These are phyloP conservation scores for Curvularia eragrostidis DNA, from an alignment of 2,329 filamentous ascomycete genomes.

Conservation along the genomic window DNA sequence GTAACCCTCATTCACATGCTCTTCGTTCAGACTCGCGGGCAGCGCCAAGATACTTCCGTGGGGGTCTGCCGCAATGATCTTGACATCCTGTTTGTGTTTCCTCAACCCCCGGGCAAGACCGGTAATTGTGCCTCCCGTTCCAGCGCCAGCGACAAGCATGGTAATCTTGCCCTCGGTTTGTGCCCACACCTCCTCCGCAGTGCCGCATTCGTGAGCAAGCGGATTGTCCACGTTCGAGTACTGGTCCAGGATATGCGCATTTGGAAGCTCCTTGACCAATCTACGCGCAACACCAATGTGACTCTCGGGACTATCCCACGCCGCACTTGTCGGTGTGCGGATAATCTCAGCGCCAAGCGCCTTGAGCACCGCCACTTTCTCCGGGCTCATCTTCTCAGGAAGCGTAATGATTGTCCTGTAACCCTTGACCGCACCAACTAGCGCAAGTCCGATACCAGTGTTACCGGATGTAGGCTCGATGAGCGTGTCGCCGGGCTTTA, in stretches of 20 bases:
- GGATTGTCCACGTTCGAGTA: slow-evolving; percentile 94
- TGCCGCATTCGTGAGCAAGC: slow-evolving; percentile 89
- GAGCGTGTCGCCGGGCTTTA: slow-evolving; percentile 95
- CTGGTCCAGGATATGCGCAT: slow-evolving; percentile 96
- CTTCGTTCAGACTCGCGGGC: slow-evolving; percentile 79
- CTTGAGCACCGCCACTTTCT: slow-evolving; percentile 94
- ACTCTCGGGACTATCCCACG: slow-evolving; percentile 91
- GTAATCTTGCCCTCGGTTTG: slow-evolving; percentile 85
- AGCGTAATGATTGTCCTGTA: slow-evolving; percentile 99
- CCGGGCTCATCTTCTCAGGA: slow-evolving; percentile 98
- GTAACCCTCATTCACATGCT: slow-evolving; percentile 82
- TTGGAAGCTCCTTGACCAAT: slow-evolving; percentile 93
- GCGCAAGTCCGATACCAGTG: slow-evolving; percentile 93
- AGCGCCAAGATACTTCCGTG: slow-evolving; percentile 89
- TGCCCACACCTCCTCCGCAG: slow-evolving; percentile 93
- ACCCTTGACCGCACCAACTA: slow-evolving; percentile 94
- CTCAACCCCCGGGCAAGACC: slow-evolving; percentile 83
- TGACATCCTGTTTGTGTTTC: slow-evolving; percentile 85
- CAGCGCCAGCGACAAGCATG: slow-evolving; percentile 87
- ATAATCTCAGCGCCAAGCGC: slow-evolving; percentile 97
- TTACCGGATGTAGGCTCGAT: slow-evolving; percentile 99
- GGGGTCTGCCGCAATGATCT: slow-evolving; percentile 91
- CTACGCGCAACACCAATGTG: slow-evolving; percentile 94
- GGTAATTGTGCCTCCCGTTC: slow-evolving; percentile 94
- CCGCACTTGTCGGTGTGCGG: slow-evolving; percentile 92